Evolutionary conservation across 371 early-diverging fungal species (phyloP), one percentile per base, ranked within the genome.

Genomic region (Phascolomyces articulosus): DNA sequence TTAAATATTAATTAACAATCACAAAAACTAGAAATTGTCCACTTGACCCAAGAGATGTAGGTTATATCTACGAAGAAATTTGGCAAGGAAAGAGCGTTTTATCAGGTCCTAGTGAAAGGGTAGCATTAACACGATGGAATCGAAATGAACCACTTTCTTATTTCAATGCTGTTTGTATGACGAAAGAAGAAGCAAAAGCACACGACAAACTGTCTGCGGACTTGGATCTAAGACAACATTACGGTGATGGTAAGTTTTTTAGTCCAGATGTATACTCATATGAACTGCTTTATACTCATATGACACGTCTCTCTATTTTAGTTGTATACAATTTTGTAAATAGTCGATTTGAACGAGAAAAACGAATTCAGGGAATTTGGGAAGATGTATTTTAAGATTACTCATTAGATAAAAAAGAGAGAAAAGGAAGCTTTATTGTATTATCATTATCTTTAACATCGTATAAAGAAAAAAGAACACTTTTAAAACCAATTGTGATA

Each of bases 21-120:
- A 21, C 28, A 6, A 7, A 18, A 16, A 34, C 11, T 63, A 79
- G 82, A 47, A 65, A 73, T 7, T 84, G 85, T 64, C 86, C 83
- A 24, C 63, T 96, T 59, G 88, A 89, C 71, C 62, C 74, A 6
- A 82, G 80, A 27, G 96, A 96, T 68, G 83, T 92, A 3, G 95
- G 86, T 0, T 95, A 93, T 72, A 78, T 96, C 26, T 80, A 93
- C 58, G 96, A 97, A 61, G 96, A 97, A 70, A 86, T 95, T 60
- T 97, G 94, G 91, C 84, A 87, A 44, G 92, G 93, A 26, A 88
- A 88, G 65, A 91, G 93, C 65, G 89, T 88, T 2, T 31, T 96
- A 1, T 92, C 95, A 2, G 89, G 91, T 10, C 77, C 87, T 9
- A 77, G 78, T 49, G 95, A 96, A 56, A 91, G 90, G 62, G 70